Conservation (phyloP, 257 asterid genomes). For the Nicotiana paniculata region DNA sequence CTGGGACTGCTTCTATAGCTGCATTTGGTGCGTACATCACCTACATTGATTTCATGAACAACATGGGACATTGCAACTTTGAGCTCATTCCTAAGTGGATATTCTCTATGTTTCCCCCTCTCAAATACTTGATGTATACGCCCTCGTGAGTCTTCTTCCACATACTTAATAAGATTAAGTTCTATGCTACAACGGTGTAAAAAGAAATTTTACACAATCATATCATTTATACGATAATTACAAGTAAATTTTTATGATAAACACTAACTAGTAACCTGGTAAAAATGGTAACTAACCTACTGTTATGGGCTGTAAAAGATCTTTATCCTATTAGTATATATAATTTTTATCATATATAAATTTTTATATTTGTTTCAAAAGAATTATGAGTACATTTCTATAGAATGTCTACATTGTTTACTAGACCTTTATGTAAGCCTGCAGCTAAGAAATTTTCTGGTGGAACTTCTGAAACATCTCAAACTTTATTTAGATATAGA, state of each 20-base stretch:
- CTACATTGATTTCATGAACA: constrained; percentile 50
- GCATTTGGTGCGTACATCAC: constrained; percentile 36
- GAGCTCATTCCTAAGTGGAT: constrained; percentile 49
- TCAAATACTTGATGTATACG: constrained; percentile 70
- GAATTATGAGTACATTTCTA: too few species aligned
- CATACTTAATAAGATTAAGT: not conserved
- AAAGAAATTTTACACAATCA: not conserved
- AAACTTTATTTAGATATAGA: not conserved
- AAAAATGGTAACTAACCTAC: not conserved
- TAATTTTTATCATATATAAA: too few species aligned
- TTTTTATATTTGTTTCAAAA: too few species aligned
- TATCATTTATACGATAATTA: not conserved
- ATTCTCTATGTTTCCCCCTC: constrained; percentile 71
- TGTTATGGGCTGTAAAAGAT: not conserved
- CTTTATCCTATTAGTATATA: not conserved
- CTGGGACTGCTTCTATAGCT: constrained; percentile 33
- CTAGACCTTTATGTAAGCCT: not conserved
- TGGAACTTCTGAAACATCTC: not conserved
- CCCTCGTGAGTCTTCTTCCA: constrained; percentile 47
- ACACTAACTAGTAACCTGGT: not conserved
- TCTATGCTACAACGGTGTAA: not conserved
- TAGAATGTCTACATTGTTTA: too few species aligned
- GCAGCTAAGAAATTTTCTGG: not conserved
- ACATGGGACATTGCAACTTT: constrained; percentile 64
- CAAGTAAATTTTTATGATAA: not conserved